Evolutionary conservation across 2,329 filamentous ascomycete genomes (phyloP).

Genomic region (Dothideomycetidae sp.): DNA sequence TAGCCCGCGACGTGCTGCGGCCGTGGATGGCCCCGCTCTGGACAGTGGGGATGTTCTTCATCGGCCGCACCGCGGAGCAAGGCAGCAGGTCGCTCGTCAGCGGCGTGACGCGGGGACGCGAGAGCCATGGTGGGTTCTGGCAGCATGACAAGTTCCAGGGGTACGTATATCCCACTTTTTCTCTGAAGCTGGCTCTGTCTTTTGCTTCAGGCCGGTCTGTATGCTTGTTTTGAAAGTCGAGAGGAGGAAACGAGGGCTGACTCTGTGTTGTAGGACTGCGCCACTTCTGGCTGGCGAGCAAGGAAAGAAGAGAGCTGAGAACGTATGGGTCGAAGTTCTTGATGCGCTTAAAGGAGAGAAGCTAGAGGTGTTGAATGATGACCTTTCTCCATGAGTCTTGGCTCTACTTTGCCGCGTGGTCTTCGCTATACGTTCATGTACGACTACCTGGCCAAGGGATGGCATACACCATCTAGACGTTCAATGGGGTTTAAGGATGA

Average conservation of each 20-base stretch:
- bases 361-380: slow-evolving; percentile 12
- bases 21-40: slow-evolving; percentile 15
- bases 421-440: too few species aligned
- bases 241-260: slow-evolving; percentile 4
- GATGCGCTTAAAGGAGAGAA: slow-evolving; percentile 21
- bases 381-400: too few species aligned
- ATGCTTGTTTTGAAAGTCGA: too few species aligned
- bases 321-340: slow-evolving; percentile 24
- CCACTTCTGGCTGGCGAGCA: slow-evolving; percentile 20
- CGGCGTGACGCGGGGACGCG: slow-evolving; percentile 22
- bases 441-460: too few species aligned
- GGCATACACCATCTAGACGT: too few species aligned
- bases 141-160: slow-evolving; percentile 22
- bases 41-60: too few species aligned
- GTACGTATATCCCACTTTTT: slow-evolving; percentile 5
- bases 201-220: background rate
- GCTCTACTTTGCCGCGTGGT: too few species aligned
- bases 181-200: background rate
- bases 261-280: slow-evolving; percentile 11
- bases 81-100: slow-evolving; percentile 23
- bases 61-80: slow-evolving; percentile 18
- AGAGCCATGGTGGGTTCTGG: slow-evolving; percentile 24
- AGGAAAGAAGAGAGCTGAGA: slow-evolving; percentile 19
- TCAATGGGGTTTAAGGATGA: too few species aligned
- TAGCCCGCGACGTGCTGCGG: slow-evolving; percentile 21